phyloP scores from a whole-genome alignment of 2,329 filamentous ascomycete genomes.

The Cladorrhinum sp. region DNA sequence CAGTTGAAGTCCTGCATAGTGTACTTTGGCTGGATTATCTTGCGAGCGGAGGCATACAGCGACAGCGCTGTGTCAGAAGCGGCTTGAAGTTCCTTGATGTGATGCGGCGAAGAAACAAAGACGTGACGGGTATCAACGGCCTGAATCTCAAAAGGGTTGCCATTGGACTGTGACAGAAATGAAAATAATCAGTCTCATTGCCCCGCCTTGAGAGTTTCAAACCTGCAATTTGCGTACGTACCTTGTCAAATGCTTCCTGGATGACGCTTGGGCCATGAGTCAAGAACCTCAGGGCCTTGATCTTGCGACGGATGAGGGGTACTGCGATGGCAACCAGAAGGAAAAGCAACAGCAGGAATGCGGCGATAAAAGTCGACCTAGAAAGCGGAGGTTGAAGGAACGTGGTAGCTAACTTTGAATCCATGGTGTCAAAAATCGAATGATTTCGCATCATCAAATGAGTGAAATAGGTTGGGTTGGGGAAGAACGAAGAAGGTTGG shows the following conservation, averaged over 20 bases:
- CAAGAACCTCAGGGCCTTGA: not conserved
- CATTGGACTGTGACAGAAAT: not conserved
- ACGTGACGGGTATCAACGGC: not conserved
- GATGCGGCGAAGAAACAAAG: not conserved
- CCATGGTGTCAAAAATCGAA: not conserved
- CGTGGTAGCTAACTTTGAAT: not conserved
- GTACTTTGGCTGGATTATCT: constrained; percentile 26
- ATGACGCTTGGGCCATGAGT: not conserved
- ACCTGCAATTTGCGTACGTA: not conserved
- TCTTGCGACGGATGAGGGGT: not conserved
- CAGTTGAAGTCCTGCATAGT: constrained; percentile 33
- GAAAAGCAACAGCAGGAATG: not conserved
- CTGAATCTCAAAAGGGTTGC: not conserved
- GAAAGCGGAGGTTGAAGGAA: not conserved
- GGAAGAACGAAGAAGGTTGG: not conserved
- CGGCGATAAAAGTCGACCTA: not conserved
- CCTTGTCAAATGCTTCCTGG: not conserved
- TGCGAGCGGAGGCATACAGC: not conserved
- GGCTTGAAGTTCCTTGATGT: not conserved
- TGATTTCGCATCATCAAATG: not conserved
- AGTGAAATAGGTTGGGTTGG: not conserved
- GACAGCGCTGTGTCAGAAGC: not conserved
- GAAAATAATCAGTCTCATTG: too few relatives aligned
- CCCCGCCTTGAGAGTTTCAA: too few relatives aligned
- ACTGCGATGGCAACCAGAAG: not conserved